Percentiles rank a stretch among this genome's conserved stretches.
These are phyloP conservation scores for Fusarium nisikadoi DNA, from an alignment of 2,329 filamentous ascomycete species.

Conservation along the genomic window DNA sequence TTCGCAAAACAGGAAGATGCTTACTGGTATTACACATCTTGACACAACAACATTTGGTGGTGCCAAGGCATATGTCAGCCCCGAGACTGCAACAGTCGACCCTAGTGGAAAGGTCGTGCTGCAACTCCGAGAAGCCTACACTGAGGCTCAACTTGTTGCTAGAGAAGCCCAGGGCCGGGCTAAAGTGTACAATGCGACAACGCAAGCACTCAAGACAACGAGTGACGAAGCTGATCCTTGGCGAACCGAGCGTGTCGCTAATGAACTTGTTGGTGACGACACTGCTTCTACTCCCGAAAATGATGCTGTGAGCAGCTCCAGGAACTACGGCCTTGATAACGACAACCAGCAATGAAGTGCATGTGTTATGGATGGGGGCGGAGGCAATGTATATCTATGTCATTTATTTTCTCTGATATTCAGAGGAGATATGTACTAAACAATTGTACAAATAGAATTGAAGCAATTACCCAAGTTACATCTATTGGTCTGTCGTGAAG, in stretches of 20 bases:
- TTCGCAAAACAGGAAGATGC: slow-evolving; percentile 40
- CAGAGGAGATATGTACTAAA: slow-evolving; percentile 44
- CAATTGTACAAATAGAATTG: slow-evolving; percentile 49
- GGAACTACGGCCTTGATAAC: slow-evolving; percentile 52
- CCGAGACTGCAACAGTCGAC: slow-evolving; percentile 57
- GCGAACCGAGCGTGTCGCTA: slow-evolving; percentile 41
- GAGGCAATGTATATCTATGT: slow-evolving; percentile 41
- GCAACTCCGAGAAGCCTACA: slow-evolving; percentile 52
- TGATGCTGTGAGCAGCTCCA: slow-evolving; percentile 49
- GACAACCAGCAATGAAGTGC: slow-evolving; percentile 34
- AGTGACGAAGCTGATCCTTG: slow-evolving; percentile 26
- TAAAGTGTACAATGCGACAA: slow-evolving; percentile 47
- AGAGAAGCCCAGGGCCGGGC: slow-evolving; percentile 57
- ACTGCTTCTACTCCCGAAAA: slow-evolving; percentile 58
- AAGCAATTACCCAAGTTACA: slow-evolving; percentile 28
- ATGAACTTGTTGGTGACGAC: slow-evolving; percentile 44
- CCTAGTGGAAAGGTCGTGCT: slow-evolving; percentile 62
- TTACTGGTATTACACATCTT: slow-evolving; percentile 53
- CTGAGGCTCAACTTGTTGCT: slow-evolving; percentile 56
- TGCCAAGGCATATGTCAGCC: slow-evolving; percentile 63
- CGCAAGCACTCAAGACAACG: slow-evolving; percentile 24
- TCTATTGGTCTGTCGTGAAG: not conserved
- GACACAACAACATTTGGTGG: slow-evolving; percentile 63
- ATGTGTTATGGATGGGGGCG: slow-evolving; percentile 11
- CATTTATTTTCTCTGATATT: slow-evolving; percentile 31